Evolutionary conservation across 768 basidiomycete genomes (phyloP).

Genomic region (Hypholoma fasciculare): DNA sequence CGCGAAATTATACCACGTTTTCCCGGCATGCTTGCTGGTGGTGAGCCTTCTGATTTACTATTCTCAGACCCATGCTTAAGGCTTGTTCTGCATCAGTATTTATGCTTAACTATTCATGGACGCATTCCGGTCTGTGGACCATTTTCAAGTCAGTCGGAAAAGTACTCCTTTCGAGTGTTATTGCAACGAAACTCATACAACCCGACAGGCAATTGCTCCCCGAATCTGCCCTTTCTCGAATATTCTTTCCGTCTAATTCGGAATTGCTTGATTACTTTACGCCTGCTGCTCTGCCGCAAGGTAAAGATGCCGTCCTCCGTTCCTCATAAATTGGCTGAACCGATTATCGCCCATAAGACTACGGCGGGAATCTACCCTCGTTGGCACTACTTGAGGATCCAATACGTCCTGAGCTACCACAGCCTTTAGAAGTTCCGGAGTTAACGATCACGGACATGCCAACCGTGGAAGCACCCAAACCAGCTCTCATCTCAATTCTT

Average conservation of each 20-base stretch:
- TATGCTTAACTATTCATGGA: conserved; percentile 74
- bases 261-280: conserved; percentile 60
- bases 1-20: conserved; percentile 69
- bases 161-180: conserved; percentile 7
- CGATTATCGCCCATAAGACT: conserved; percentile 46
- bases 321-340: conserved; percentile 17
- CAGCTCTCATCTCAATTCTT: conserved; percentile 9
- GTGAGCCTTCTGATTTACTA: conserved; percentile 32
- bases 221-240: conserved; percentile 52
- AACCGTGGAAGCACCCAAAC: conserved; percentile 7
- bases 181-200: conserved; percentile 1
- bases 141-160: conserved; percentile 53
- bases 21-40: conserved; percentile 77
- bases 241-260: conserved; percentile 63
- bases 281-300: conserved; percentile 54
- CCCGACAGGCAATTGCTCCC: conserved; percentile 61
- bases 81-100: conserved; percentile 46
- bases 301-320: conserved; percentile 32
- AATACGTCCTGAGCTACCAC: conserved; percentile 30
- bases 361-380: conserved; percentile 60
- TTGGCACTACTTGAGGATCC: conserved; percentile 53
- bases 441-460: conserved; percentile 8
- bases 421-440: conserved; percentile 7
- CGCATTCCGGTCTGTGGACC: conserved; percentile 68
- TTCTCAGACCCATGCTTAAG: background rate